phyloP scores from a whole-genome alignment of 2,329 filamentous ascomycete species.

The Triangularia setosa region DNA sequence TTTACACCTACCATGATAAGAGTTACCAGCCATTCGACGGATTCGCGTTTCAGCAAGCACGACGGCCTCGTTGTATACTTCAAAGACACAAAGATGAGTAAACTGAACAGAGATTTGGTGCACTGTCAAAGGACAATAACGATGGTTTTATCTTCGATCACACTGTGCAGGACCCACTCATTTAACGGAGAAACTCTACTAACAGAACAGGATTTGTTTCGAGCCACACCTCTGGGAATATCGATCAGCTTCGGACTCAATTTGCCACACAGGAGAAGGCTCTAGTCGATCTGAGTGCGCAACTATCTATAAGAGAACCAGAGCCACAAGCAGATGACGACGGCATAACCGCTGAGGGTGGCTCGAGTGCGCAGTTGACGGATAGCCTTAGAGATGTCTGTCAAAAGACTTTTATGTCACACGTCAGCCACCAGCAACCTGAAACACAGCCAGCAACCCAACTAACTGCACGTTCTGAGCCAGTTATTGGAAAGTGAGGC shows the following conservation, averaged over 20 bases:
- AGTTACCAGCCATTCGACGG: constrained; percentile 10
- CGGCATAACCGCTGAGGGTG: constrained; percentile 4
- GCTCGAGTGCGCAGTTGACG: constrained; percentile 9
- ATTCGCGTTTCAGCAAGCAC: constrained; percentile 9
- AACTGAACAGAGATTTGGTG: constrained; percentile 15
- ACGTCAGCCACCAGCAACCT: no score
- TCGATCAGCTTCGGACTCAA: constrained; percentile 11
- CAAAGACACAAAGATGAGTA: constrained; percentile 13
- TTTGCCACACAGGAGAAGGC: constrained; percentile 16
- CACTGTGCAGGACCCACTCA: constrained; percentile 7
- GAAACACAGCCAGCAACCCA: no score
- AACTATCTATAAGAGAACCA: constrained; percentile 12
- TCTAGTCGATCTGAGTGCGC: constrained; percentile 12
- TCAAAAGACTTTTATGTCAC: constrained; percentile 12
- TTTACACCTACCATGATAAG: constrained; percentile 6
- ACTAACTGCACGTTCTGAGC: no score
- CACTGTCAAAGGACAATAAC: constrained; percentile 19
- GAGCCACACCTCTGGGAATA: constrained; percentile 9
- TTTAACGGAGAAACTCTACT: constrained; percentile 4
- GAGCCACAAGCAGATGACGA: constrained; percentile 1
- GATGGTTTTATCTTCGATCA: constrained; percentile 15
- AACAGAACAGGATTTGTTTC: constrained; percentile 14
- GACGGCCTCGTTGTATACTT: constrained; percentile 14
- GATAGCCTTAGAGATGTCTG: constrained; percentile 12
- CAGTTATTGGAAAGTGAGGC: no score